Base-by-base conservation (phyloP, 345 rosid species). In the Hibiscus tridactylites region DNA sequence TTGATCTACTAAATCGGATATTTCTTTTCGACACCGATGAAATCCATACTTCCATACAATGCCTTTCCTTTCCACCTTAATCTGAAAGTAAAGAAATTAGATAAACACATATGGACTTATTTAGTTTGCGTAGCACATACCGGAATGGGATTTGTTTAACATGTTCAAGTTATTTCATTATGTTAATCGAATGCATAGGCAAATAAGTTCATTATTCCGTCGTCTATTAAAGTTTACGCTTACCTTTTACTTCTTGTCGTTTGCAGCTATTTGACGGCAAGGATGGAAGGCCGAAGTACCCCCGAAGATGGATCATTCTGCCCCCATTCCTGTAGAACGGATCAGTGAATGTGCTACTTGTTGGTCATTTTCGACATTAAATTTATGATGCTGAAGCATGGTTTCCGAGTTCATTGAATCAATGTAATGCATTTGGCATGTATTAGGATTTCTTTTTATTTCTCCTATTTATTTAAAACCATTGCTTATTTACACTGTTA, bases 261-360 rank as follows among this genome's bases (percentile, higher is more conserved):
- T 57, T 61, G 79, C 88, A 95, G 99, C 80, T 92, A 70, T 95
- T 95, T 67, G 96, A 95, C 72, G 98, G 97, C 12, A 95, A 89
- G 78, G 96, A 92, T 15, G 99, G 98, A 29, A 86, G 87, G 74
- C 93, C 92, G 0, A 89, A 83, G 79, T 92, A 95, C 84, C 99
- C 97, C 44, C 85, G 97, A 62, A 84, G 99, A 76, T 95, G 97
- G 97, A 87, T 95, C 21, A 90, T 95, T 62, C 78, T 92, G 19
- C 98, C 98, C n/a, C 98, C 96, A 19, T 90, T 95, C 81, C 85
- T 90, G 81, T 92, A 91, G 79, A 74, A 37, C 21, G 17, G 17
- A 39, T 9, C 5, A 42, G 33, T 16, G 5, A 24, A 24, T 47
- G 50, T 26, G 50, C 49, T 8, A 33, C 42, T 61, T 29, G 0